Base-by-base conservation (phyloP, 2,329 filamentous ascomycete species). In the Xylaria sp. region DNA sequence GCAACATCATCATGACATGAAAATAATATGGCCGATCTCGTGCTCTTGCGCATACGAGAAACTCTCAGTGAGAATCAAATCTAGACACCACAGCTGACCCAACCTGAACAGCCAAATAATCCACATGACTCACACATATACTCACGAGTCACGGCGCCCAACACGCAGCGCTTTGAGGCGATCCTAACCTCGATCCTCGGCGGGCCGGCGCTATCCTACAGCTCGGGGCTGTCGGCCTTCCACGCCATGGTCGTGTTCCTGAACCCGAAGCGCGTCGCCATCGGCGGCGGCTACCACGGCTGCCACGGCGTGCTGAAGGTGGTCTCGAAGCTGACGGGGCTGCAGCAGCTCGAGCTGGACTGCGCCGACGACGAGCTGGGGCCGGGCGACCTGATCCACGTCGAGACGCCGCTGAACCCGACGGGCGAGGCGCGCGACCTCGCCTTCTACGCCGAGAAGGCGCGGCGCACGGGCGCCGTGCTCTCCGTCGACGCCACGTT, bases 351-450 rank as follows among this genome's bases (percentile, higher is more conserved):
- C 2, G 86, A 90, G 25, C 86, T 98, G 15, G 88, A 91, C 75
- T 92, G 89, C 76, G 84, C 89, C 9, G 84, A 87, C 15, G 87
- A 88, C 50, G 87, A 90, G 41, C 85, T 98, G 2, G 86, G 89
- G 28, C 82, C 88, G 2, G 95, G 95, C 2, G 96, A 98, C 79
- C 84, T 98, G 2, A 87, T 99, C 61, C 93, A 97, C 79, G 85
- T 98, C 60, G 96, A 99, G 83, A 98, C 95, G 4, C 96, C 96
- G 0, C 85, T 98, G 48, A 99, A 99, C 81, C 96, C 96, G 0
- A 91, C 91, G 1, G 96, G 96, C 60, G 90, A 91, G 75, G 94
- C 94, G 1, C 91, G 89, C 74, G 85, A 93, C 75, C 90, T 99
- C 34, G 84, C 85, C 41, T 81, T 83, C 63, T 97, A 92, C 79